phyloP scores from a whole-genome alignment of 352 stramenopile genomes.

The Blastocystis sp. region DNA sequence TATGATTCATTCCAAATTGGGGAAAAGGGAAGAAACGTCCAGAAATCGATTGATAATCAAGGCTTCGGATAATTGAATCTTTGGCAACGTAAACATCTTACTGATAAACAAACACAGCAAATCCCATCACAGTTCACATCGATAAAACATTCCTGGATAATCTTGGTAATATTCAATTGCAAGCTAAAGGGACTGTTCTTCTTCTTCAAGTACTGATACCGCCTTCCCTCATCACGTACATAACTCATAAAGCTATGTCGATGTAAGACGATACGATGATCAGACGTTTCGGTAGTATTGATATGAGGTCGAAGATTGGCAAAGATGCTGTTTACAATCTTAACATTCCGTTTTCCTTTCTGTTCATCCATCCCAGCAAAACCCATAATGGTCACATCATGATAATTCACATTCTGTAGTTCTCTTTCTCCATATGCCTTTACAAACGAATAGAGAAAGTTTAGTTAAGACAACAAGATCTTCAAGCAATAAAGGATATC shows the following conservation, averaged over 20 bases:
- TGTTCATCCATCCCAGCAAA: not conserved
- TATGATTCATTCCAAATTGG: constrained; percentile 31
- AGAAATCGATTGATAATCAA: constrained; percentile 4
- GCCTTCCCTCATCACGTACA: constrained; percentile 27
- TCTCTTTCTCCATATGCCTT: constrained; percentile 36
- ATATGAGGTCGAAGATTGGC: constrained; percentile 36
- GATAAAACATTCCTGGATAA: constrained; percentile 33
- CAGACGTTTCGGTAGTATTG: constrained; percentile 4
- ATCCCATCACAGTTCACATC: not conserved
- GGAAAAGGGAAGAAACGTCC: constrained; percentile 18
- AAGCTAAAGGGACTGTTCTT: not conserved
- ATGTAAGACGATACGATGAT: constrained; percentile 43
- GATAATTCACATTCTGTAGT: constrained; percentile 52
- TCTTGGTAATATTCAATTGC: not conserved
- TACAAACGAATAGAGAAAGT: constrained; percentile 38
- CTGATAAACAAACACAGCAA: not conserved
- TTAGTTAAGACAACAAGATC: not conserved
- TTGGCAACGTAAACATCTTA: not conserved
- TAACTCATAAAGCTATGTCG: constrained; percentile 52
- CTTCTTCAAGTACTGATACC: constrained; percentile 16
- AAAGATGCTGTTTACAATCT: constrained; percentile 11
- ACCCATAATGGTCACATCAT: constrained; percentile 63
- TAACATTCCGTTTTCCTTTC: constrained; percentile 47
- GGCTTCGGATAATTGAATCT: not conserved
- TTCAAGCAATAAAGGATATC: constrained; percentile 10